Base-by-base conservation (phyloP, 352 stramenopile species). In the Globisporangium apiculatum region DNA sequence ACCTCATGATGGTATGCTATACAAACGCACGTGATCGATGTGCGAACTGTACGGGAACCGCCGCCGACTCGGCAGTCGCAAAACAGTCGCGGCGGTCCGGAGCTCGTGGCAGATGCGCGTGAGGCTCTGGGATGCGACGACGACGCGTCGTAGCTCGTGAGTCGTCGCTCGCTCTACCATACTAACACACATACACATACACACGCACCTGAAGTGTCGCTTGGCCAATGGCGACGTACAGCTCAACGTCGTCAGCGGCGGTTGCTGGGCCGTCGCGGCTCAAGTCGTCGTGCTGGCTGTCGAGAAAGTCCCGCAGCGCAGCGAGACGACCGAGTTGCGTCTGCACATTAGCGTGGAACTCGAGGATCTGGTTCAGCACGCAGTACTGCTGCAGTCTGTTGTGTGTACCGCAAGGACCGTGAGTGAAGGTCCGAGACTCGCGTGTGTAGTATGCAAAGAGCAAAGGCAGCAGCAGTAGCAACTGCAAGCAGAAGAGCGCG, bases 341-440 rank as follows among this genome's bases (percentile, higher is more conserved):
- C 64, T 89, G 80, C 51, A 86, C 60, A 49, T 83, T 72, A 53
- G 73, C 70, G 58, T 92, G 80, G 60, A 92, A 90, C 68, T 92
- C 83, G 51, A 92, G 73, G 60, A 92, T 89, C 67, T 92, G 83
- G 65, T 90, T 86, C 42, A 92, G 63, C 57, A 92, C 79, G 61
- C 79, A 90, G 60, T 90, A 92, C 45, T 92, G 78, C 60, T 90
- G 76, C 55, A 92, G 63, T 24, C 83, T 92, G 58, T 31, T 5
- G 24, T 47, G 18, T 4, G 24, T 48, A 31, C 24, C 24, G 11
- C 15, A 45, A 24, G 36, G 12, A 7, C n/a, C 4, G 31, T 48
- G 31, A 53, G 48, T 42, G 24, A 31, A 31, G 24, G 24, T 31
- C 24, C 24, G 24, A 31, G 24, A 31, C 24, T 31, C 24, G 24